A percentile compares a stretch with the other conserved stretches of the same genome.
Conservation (phyloP, 2,329 filamentous ascomycete species). For the Beauveria sp. region DNA sequence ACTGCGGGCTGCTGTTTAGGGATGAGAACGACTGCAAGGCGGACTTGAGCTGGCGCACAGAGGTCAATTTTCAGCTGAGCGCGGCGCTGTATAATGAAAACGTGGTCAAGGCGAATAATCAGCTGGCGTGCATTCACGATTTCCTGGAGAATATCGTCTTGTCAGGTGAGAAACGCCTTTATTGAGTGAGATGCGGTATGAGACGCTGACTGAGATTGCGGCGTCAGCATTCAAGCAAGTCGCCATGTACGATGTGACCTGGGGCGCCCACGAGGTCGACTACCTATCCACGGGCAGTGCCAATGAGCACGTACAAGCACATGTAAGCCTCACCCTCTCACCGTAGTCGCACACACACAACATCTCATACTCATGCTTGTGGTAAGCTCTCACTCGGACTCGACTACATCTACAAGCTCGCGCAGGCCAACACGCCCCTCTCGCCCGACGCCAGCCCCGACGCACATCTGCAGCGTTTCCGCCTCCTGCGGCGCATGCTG, state of each 20-base stretch:
- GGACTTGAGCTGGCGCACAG: not conserved
- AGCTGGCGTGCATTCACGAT: constrained; percentile 5
- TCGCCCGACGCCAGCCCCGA: not conserved
- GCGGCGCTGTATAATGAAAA: not conserved
- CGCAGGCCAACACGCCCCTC: not conserved
- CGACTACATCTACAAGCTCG: constrained; percentile 4
- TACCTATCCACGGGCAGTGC: not conserved
- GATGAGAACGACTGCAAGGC: not conserved
- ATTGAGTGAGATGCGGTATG: not conserved
- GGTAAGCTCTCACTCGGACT: not conserved
- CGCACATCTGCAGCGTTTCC: not conserved
- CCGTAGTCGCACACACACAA: too few species aligned
- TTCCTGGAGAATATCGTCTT: constrained; percentile 3
- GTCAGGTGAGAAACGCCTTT: not conserved
- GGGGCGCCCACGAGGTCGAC: constrained; percentile 3
- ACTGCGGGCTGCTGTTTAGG: constrained; percentile 1
- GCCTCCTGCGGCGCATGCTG: not conserved
- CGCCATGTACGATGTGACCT: constrained; percentile 1
- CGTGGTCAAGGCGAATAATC: not conserved
- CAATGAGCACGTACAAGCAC: not conserved
- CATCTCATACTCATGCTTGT: too few species aligned
- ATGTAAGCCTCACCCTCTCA: not conserved
- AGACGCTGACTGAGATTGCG: not conserved
- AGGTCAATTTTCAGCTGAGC: constrained; percentile 2
- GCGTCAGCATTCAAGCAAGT: not conserved